phyloP scores from a whole-genome alignment of 192 early-diverging fungal species.

The Paraglomus occultum region DNA sequence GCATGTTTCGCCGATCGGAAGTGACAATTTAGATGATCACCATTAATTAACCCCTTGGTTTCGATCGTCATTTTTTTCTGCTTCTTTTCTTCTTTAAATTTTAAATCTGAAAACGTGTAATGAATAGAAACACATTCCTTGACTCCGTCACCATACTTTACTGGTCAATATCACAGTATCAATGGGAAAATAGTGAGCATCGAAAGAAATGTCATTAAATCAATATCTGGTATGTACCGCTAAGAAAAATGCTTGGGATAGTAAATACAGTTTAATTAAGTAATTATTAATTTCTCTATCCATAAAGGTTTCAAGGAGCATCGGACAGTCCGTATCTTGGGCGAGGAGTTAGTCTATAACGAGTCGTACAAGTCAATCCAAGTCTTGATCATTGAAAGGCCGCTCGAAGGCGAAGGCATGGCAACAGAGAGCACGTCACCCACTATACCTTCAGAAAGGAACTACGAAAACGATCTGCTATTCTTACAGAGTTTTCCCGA shows the following conservation, averaged over 20 bases:
- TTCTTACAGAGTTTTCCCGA: not conserved
- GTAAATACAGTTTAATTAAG: constrained; percentile 8
- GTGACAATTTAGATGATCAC: not conserved
- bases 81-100: not conserved
- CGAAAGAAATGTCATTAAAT: constrained; percentile 42
- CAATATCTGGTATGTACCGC: constrained; percentile 42
- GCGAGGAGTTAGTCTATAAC: constrained; percentile 51
- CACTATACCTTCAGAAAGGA: not conserved
- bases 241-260: not conserved
- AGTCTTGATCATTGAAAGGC: constrained; percentile 45
- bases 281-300: not conserved
- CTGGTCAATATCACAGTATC: constrained; percentile 47
- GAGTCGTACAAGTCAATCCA: constrained; percentile 40
- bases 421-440: constrained; percentile 22
- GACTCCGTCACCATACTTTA: constrained; percentile 53
- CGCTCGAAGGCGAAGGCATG: constrained; percentile 47
- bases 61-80: not conserved
- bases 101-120: not conserved
- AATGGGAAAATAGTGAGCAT: constrained; percentile 49
- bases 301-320: constrained; percentile 43
- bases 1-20: not conserved
- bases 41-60: not conserved
- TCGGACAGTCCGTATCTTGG: constrained; percentile 43
- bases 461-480: not conserved
- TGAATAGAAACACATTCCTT: constrained; percentile 51